phyloP scores from a whole-genome alignment of 2,329 filamentous ascomycete genomes.

The Cercospora sp. region DNA sequence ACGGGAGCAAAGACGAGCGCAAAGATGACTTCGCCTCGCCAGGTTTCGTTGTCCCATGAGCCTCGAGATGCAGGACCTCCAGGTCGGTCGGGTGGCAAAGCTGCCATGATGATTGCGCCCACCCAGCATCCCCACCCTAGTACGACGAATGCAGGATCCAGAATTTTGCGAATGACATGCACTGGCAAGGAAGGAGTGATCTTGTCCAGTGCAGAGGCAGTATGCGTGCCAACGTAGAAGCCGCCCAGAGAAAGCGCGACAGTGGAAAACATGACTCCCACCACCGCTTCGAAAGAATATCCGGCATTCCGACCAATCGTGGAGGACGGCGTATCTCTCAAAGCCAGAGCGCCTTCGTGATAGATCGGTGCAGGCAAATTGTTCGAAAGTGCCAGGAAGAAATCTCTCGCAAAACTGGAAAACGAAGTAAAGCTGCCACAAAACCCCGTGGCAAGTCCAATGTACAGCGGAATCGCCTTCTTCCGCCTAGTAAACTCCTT shows the following conservation, averaged over 20 bases:
- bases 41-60: conserved; percentile 53
- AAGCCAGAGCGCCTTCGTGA: conserved; percentile 36
- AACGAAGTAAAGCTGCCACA: conserved; percentile 90
- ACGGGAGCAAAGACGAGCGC: conserved; percentile 78
- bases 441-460: conserved; percentile 82
- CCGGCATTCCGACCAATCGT: conserved; percentile 62
- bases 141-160: conserved; percentile 65
- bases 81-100: conserved; percentile 65
- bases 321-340: conserved; percentile 33
- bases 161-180: conserved; percentile 54
- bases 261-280: conserved; percentile 73
- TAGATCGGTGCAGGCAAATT: conserved; percentile 59
- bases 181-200: conserved; percentile 63
- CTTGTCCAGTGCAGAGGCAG: conserved; percentile 63
- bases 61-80: conserved; percentile 35
- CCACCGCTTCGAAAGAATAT: conserved; percentile 77
- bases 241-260: conserved; percentile 68
- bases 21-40: conserved; percentile 76
- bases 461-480: conserved; percentile 84
- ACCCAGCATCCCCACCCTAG: conserved; percentile 75
- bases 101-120: conserved; percentile 69
- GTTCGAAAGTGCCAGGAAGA: conserved; percentile 77
- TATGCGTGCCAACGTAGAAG: conserved; percentile 70
- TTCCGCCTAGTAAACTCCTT: conserved; percentile 57
- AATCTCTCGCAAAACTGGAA: conserved; percentile 78